Conservation (phyloP, 225 moss, liverwort and hornwort species). For the Bryum argenteum region DNA sequence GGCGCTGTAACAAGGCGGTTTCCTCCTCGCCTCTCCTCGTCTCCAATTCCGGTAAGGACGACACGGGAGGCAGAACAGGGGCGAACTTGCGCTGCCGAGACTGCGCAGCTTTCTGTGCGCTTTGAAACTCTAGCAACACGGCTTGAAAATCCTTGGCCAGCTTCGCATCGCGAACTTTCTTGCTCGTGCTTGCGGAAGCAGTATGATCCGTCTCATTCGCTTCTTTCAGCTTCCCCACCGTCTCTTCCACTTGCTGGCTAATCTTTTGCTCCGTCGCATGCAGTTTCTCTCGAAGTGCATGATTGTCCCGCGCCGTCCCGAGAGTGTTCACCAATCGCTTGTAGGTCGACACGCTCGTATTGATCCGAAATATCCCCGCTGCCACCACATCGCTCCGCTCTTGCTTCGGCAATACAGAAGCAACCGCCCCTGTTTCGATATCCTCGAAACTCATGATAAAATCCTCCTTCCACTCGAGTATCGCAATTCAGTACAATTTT, state of each 20-base stretch:
- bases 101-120: conserved; percentile 78
- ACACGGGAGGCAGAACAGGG: conserved; percentile 67
- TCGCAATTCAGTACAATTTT: background rate
- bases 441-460: conserved; percentile 57
- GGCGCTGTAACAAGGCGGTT: conserved; percentile 30
- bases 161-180: conserved; percentile 95
- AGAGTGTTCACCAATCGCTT: conserved; percentile 53
- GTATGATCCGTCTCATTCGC: conserved; percentile 53
- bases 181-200: conserved; percentile 51
- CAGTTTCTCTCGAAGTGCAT: conserved; percentile 51
- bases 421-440: conserved; percentile 44
- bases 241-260: conserved; percentile 59
- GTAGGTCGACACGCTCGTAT: conserved; percentile 57
- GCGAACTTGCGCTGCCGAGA: conserved; percentile 74
- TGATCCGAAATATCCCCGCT: conserved; percentile 56
- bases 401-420: conserved; percentile 25
- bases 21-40: conserved; percentile 31
- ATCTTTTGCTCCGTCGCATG: conserved; percentile 60
- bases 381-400: conserved; percentile 56
- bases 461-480: background rate
- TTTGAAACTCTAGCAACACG: conserved; percentile 88
- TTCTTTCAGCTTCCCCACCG: conserved; percentile 57
- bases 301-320: conserved; percentile 52
- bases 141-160: conserved; percentile 95
- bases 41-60: conserved; percentile 48